Base-by-base conservation (phyloP, 164 flowering plant genomes). In the Hamamelis virginiana region DNA sequence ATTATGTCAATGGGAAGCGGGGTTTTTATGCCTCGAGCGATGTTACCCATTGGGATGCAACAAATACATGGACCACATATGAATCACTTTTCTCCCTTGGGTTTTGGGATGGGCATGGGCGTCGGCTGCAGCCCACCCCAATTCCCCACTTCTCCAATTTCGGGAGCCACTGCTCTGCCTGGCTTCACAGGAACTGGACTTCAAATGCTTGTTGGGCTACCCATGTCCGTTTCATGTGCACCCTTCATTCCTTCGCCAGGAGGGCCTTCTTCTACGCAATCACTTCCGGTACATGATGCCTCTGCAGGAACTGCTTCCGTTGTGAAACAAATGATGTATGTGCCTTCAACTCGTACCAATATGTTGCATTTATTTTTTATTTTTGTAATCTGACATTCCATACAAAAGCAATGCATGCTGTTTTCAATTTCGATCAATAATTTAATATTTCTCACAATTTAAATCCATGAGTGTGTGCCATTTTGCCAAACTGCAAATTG, bases 1-100 rank as follows among this genome's bases (percentile, higher is more conserved):
- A 69, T 78, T 12, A 75, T 78, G 81, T 69, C 69, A 22, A 74
- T 77, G 80, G 63, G 72, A 66, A 38, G 8, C 4, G 65, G 76
- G 57, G 0, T 62, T 21, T 70, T 62, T 53, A 59, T 71, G 51
- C 66, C 77, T 23, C 67, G 43, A 13, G 45, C 70, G 59, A 69
- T 77, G 74, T 28, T 74, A 48, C 71, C 64, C 8, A 5, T 63
- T 5, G 45, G 52, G 47, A 61, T 75, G 60, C 78, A 66, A 63
- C 78, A 69, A 9, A 44, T 70, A 14, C 56, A 70, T 11, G 59
- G 68, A 47, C 26, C 47, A 56, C 64, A 70, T 26, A 15, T 62
- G 53, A 55, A 59, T 33, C 66, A 27, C 44, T 69, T 69, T 52
- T n/a, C 66, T 53, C 69, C 69, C 16, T 43, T 71, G 70, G 67